Conservation (phyloP, 129 eudicot species). For the Escallonia herrerae region DNA sequence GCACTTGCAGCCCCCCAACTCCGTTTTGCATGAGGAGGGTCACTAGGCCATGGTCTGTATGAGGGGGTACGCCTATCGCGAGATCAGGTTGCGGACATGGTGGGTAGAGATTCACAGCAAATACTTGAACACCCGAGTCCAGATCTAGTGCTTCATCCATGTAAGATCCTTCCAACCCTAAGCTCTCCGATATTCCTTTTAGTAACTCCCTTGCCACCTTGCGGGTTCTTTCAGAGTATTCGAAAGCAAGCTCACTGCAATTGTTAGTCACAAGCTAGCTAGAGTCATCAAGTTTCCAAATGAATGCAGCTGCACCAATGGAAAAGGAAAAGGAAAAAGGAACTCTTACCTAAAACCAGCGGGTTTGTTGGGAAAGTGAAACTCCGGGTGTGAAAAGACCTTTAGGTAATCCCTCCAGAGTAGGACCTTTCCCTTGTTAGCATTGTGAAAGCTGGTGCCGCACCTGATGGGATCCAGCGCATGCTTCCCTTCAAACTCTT, state of each 20-base stretch:
- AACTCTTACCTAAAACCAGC: constrained; percentile 33
- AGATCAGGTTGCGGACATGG: constrained; percentile 44
- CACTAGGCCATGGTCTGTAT: constrained; percentile 34
- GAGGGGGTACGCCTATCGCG: constrained; percentile 38
- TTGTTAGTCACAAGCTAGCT: too few relatives aligned
- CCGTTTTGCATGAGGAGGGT: constrained; percentile 24
- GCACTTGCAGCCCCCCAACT: constrained; percentile 20
- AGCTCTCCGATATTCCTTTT: constrained; percentile 20
- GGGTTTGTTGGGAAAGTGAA: constrained; percentile 63
- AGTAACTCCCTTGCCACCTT: constrained; percentile 14
- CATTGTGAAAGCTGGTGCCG: constrained; percentile 41
- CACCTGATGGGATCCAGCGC: constrained; percentile 50
- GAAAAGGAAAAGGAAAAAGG: neutral
- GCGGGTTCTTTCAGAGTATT: constrained; percentile 16
- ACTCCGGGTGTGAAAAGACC: constrained; percentile 49
- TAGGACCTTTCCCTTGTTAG: constrained; percentile 27
- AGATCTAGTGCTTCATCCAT: neutral
- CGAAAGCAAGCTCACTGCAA: constrained; percentile 7
- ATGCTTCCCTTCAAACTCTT: constrained; percentile 31
- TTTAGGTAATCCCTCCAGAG: constrained; percentile 73
- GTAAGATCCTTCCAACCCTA: constrained; percentile 19
- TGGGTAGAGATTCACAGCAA: constrained; percentile 25
- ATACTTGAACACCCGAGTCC: constrained; percentile 17
- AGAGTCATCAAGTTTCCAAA: too few relatives aligned
- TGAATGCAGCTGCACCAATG: too few relatives aligned